Evolutionary conservation across 108 stramenopile genomes (phyloP).

Genomic region (Cyclotella kingstonii): DNA sequence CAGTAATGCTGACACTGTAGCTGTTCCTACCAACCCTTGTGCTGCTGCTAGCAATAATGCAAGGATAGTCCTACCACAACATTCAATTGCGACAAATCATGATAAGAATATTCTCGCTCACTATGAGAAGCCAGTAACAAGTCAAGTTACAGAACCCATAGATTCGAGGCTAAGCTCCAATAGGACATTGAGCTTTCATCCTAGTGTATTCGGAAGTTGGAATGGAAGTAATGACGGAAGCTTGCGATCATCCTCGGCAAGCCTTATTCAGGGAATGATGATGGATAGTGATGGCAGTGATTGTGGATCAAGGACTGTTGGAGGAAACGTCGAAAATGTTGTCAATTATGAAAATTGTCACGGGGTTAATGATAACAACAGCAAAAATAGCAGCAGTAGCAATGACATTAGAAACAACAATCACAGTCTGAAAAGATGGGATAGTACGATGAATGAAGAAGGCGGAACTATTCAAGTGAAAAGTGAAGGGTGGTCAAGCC

Average conservation of each 20-base stretch:
- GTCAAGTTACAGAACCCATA: no score
- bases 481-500: neutral
- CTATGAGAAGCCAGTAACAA: no score
- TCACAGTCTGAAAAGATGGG: no score
- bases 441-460: no score
- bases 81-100: no score
- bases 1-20: neutral
- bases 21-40: no score
- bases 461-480: no score
- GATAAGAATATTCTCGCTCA: no score
- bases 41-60: no score
- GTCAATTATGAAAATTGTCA: neutral
- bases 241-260: neutral
- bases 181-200: neutral
- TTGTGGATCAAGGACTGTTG: neutral
- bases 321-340: neutral
- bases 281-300: neutral
- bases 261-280: neutral
- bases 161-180: no score
- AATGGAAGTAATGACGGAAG: neutral
- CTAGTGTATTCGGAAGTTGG: no score
- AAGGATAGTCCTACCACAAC: no score
- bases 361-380: neutral
- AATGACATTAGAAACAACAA: neutral
- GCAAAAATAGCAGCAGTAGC: neutral